Base-by-base conservation (phyloP, 495 filamentous ascomycete species). In the Aspergillus funiculosus region DNA sequence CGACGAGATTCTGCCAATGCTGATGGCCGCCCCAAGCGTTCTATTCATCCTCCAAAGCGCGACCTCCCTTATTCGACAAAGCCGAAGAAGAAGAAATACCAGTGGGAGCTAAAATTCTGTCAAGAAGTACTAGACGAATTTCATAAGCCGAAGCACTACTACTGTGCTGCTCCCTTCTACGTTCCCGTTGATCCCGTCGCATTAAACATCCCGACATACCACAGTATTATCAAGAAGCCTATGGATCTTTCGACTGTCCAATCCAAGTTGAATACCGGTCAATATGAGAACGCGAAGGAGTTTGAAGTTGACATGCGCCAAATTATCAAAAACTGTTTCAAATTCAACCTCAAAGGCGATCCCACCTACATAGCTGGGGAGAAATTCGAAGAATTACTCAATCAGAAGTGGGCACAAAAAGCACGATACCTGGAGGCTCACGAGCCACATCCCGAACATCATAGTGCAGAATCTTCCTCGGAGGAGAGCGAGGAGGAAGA, bases 151-250 rank as follows among this genome's bases (percentile, higher is more conserved):
- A 88, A 87, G 59, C 78, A 95, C 57, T 70, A 66, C 20, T 52
- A 58, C 2, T 71, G 81, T 53, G 81, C 85, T 4, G 69, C 68
- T 22, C 79, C 85, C 28, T 98, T 98, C 67, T 68, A 85, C 53
- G 62, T 67, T 4, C 86, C 91, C 0, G 92, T 98, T 11, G 92
- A 98, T 54, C 91, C 94, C 0, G 90, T 96, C 17, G 91, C 89
- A 4, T 67, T 95, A 46, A 90, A 94, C 64, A 96, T 98, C 46
- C 92, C 92, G 1, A 78, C 83, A 13, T 98, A 98, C 58, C 88
- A 89, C 61, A 89, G 83, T 53, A 68, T 97, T 52, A 86, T 98
- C 65, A 96, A 94, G 70, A 86, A 89, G 57, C 92, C 92, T 2
- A 98, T 97, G 92, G 92, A 98, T 56, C 68, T 98, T 18, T 68